phyloP scores from a whole-genome alignment of 1,284 basidiomycete species.

The Pseudozyma sp. region DNA sequence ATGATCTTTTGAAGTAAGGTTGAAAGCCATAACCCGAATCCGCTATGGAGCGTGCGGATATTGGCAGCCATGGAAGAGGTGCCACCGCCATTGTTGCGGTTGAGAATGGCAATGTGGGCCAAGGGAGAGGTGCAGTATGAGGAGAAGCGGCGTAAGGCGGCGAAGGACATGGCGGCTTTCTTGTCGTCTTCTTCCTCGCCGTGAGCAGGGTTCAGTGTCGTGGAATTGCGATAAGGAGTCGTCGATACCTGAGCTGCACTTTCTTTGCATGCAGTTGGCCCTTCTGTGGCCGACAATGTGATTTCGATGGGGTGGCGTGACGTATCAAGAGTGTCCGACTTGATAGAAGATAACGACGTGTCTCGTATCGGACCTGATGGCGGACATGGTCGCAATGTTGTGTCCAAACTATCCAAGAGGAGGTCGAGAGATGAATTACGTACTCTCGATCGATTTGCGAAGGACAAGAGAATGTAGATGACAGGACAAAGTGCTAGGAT shows the following conservation, averaged over 20 bases:
- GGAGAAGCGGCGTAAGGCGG: slow-evolving; percentile 16
- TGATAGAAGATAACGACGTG: too few species aligned
- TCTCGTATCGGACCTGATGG: too few species aligned
- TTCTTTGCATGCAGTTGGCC: too few species aligned
- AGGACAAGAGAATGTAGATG: slow-evolving; percentile 5
- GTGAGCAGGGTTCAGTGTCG: not conserved
- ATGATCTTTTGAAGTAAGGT: slow-evolving; percentile 18
- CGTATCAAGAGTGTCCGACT: too few species aligned
- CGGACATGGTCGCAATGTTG: too few species aligned
- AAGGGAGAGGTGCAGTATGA: slow-evolving; percentile 12
- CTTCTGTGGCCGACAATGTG: too few species aligned
- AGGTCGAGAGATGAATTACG: too few species aligned
- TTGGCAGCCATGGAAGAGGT: not conserved
- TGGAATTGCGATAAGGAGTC: not conserved
- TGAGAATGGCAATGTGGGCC: slow-evolving; percentile 10
- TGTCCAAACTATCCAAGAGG: too few species aligned
- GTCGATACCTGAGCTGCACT: too few species aligned
- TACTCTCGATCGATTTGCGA: not conserved
- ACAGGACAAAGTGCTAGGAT: slow-evolving; percentile 18
- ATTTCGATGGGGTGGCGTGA: too few species aligned
- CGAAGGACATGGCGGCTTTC: not conserved
- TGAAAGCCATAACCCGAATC: slow-evolving; percentile 19
- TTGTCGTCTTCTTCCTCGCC: not conserved
- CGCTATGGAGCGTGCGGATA: slow-evolving; percentile 14
- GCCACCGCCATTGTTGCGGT: not conserved